These are phyloP conservation scores for Aplosporella prunicola DNA, from an alignment of 2,329 filamentous ascomycete genomes.

Conservation along the genomic window DNA sequence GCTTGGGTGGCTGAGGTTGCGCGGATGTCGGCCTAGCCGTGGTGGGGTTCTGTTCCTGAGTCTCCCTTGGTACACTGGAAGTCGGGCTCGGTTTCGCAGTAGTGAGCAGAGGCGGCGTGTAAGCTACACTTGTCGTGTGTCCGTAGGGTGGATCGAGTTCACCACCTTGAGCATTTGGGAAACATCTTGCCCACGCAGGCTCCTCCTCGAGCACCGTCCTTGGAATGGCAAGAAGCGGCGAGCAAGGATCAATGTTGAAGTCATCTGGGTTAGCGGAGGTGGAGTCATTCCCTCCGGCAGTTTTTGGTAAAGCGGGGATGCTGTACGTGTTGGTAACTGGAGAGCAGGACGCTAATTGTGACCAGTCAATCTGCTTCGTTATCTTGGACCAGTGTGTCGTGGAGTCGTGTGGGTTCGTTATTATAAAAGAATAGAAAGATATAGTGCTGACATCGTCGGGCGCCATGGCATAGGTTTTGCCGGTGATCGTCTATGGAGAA, in stretches of 20 bases:
- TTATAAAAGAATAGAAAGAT: not conserved
- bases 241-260: not conserved
- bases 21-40: too few species aligned
- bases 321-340: not conserved
- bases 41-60: too few species aligned
- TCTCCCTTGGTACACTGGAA: too few species aligned
- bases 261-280: not conserved
- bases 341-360: not conserved
- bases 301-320: not conserved
- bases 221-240: conserved; percentile 1
- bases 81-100: too few species aligned
- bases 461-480: not conserved
- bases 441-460: conserved; percentile 4
- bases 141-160: conserved; percentile 1
- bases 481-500: not conserved
- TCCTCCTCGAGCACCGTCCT: not conserved
- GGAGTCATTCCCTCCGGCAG: not conserved
- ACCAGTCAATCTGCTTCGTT: not conserved
- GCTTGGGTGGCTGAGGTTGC: too few species aligned
- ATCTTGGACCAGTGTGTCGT: not conserved
- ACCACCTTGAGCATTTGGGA: not conserved
- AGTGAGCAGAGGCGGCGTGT: too few species aligned
- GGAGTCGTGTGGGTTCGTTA: not conserved
- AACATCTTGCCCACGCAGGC: conserved; percentile 2
- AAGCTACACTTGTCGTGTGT: too few species aligned